phyloP scores from a whole-genome alignment of 495 filamentous ascomycete species.

The Schizothecium vesticola region DNA sequence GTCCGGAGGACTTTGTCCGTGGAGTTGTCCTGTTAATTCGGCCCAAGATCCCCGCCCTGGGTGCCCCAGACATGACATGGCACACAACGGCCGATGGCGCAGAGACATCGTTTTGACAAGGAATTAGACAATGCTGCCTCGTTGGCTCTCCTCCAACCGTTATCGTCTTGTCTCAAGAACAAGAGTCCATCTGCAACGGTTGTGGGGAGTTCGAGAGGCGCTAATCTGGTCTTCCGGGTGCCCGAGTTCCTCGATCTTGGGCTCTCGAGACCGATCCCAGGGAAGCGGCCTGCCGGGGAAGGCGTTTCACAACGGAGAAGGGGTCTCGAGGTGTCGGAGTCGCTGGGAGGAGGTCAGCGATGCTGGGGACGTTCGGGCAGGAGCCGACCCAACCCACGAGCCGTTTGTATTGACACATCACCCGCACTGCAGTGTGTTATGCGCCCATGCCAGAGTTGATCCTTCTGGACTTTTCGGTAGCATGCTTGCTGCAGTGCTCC shows the following conservation, averaged over 20 bases:
- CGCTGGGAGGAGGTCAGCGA: background rate
- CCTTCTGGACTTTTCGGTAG: background rate
- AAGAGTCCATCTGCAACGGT: background rate
- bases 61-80: background rate
- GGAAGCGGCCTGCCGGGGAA: background rate
- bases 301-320: background rate
- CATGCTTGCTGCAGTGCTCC: background rate
- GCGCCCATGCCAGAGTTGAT: background rate
- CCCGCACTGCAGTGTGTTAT: no score
- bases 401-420: background rate
- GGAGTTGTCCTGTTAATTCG: background rate
- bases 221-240: background rate
- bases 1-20: background rate
- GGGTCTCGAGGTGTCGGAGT: background rate
- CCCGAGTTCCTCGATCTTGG: background rate
- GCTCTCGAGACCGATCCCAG: background rate
- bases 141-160: background rate
- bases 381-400: background rate
- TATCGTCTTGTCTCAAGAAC: background rate
- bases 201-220: background rate
- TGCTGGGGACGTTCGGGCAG: no score
- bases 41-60: background rate
- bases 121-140: background rate
- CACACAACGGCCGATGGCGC: background rate
- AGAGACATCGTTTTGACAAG: background rate